Evolutionary conservation across 176 grass and related monocot genomes (phyloP), one percentile per base, ranked within the genome.

Genomic region (Bothriochloa decipiens): DNA sequence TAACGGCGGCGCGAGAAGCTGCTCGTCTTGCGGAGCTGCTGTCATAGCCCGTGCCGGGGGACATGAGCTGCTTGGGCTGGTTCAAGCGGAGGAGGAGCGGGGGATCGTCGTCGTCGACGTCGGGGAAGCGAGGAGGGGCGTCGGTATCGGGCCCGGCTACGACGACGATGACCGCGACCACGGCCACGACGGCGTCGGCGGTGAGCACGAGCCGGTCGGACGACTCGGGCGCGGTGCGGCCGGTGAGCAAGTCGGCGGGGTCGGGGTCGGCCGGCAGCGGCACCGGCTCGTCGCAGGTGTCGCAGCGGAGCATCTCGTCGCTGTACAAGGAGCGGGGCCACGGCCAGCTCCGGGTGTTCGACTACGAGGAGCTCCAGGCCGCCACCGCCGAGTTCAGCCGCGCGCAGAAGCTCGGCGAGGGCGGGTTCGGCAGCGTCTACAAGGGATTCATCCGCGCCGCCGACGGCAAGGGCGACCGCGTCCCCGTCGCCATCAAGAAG

Each of bases 251-350:
- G 84, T 95, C 96, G 8, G 65, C 86, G 64, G 91, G 83, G 1
- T 97, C 94, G 4, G 20, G 2, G 2, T 40, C 39, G 39, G 35
- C 35, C 35, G 35, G 35, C 35, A 36, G 4, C 35, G 35, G 35
- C 35, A 36, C 74, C 2, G 50, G 0, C 0, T 86, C 82, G 18
- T 79, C 95, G 29, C 65, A 50, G 64, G 2, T 12, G 42, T 97
- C 95, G 84, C 90, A 92, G 57, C 83, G 10, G 33, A 97, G 95
- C 82, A 97, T 97, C 72, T 86, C 90, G 43, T 83, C 78, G 61
- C 86, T 97, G 67, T 97, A 95, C 84, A 91, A 95, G 90, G 95
- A 95, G 88, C 79, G 95, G 16, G 95, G 88, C 5, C 92, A 97
- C 72, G 86, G 74, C 57, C 80, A 78, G 65, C 92, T 97, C 13